Conservation (phyloP, 345 rosid species). For the Syzygium oleosum region DNA sequence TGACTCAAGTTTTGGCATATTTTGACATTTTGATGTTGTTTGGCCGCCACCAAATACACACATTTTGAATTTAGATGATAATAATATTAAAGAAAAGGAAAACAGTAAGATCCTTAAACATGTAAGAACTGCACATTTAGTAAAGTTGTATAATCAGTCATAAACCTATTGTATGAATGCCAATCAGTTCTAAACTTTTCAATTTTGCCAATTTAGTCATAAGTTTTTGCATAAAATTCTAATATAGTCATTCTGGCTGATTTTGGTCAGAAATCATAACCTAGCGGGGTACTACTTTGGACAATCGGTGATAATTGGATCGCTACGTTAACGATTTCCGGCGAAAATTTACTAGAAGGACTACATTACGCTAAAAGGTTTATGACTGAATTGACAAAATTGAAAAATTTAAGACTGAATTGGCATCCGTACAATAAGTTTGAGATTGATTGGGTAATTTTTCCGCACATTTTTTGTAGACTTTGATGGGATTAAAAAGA, state of each 20-base stretch:
- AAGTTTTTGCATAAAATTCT: neutral
- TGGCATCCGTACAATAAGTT: accelerated
- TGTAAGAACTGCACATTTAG: neutral
- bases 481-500: neutral
- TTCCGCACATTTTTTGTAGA: neutral
- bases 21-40: neutral
- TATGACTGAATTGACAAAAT: neutral
- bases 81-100: neutral
- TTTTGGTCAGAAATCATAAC: neutral
- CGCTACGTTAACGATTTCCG: accelerated
- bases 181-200: neutral
- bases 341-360: neutral
- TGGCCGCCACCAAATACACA: neutral
- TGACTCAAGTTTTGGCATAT: neutral
- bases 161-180: neutral
- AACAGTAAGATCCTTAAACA: neutral
- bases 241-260: accelerated
- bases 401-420: accelerated
- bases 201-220: neutral
- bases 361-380: neutral
- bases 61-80: neutral
- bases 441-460: neutral
- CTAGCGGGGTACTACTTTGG: accelerated
- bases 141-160: neutral
- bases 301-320: accelerated